These are phyloP conservation scores for Phialophora tarda DNA, from an alignment of 2,329 filamentous ascomycete species.

Conservation along the genomic window DNA sequence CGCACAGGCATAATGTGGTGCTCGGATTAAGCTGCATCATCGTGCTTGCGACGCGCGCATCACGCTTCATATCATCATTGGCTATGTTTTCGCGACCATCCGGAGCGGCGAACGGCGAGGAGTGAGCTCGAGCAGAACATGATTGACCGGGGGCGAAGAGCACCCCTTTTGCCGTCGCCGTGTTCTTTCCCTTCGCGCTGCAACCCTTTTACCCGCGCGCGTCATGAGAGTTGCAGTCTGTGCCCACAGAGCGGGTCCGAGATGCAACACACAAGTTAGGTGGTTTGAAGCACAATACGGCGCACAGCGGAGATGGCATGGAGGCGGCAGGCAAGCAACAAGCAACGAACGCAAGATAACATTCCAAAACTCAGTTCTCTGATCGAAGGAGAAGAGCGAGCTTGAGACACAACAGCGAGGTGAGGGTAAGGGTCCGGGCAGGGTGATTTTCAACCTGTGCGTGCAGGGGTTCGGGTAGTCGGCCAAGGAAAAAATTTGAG, in stretches of 20 bases:
- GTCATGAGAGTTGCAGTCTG: constrained; percentile 9
- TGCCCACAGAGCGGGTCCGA: not conserved
- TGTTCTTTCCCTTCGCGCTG: not conserved
- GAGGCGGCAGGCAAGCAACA: not conserved
- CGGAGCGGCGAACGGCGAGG: not conserved
- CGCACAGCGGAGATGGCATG: not conserved
- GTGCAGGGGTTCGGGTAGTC: constrained; percentile 1
- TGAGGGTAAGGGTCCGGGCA: not conserved
- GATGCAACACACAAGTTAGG: not conserved
- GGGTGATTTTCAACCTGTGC: not conserved
- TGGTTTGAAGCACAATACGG: not conserved
- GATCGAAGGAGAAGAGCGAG: not conserved
- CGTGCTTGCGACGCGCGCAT: not conserved
- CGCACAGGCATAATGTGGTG: not conserved
- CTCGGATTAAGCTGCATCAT: not conserved
- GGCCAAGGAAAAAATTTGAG: constrained; percentile 5
- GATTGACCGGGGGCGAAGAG: not conserved
- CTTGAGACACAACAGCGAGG: not conserved
- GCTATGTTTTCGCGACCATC: not conserved
- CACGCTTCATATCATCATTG: not conserved
- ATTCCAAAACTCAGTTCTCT: not conserved
- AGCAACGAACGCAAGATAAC: not conserved
- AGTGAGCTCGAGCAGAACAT: not conserved
- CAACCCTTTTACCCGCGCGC: constrained; percentile 9
- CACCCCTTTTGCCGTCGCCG: constrained; percentile 6